Conservation (phyloP, 2,329 filamentous ascomycete genomes). For the Calonectria hongkongensis region DNA sequence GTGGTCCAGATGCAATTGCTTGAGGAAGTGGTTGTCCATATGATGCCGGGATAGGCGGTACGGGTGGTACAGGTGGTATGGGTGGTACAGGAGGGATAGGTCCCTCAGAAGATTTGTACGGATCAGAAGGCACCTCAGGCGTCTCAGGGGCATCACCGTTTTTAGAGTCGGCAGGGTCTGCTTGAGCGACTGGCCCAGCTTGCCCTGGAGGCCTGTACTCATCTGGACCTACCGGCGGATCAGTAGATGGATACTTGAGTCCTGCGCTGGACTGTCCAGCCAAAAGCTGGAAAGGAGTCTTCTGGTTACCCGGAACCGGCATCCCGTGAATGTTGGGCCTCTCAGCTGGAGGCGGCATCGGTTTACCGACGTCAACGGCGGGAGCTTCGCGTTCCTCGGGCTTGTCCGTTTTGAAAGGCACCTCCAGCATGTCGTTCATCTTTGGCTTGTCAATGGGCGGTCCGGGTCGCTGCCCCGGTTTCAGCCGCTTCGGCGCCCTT, state of each 20-base stretch:
- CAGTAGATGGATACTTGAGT: no score
- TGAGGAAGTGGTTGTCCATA: background rate
- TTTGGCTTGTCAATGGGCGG: background rate
- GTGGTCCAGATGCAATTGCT: background rate
- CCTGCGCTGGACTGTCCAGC: background rate
- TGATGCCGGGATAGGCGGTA: background rate
- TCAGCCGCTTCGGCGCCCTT: background rate
- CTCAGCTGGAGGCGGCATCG: background rate
- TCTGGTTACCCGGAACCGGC: background rate
- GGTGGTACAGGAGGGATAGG: background rate
- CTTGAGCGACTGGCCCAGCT: background rate
- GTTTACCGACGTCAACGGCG: background rate
- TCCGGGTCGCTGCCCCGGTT: background rate
- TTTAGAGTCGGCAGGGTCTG: background rate
- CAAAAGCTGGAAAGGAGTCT: background rate
- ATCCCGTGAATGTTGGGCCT: background rate
- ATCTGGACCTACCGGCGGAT: background rate
- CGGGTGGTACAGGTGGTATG: background rate
- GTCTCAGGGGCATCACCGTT: background rate
- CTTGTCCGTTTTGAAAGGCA: constrained; percentile 2
- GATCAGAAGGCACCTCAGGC: background rate
- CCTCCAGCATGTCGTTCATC: background rate
- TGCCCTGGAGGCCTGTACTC: background rate
- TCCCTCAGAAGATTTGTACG: background rate
- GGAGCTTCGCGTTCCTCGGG: background rate